phyloP scores from a whole-genome alignment of 1,284 basidiomycete species.

The Ganoderma sinense region DNA sequence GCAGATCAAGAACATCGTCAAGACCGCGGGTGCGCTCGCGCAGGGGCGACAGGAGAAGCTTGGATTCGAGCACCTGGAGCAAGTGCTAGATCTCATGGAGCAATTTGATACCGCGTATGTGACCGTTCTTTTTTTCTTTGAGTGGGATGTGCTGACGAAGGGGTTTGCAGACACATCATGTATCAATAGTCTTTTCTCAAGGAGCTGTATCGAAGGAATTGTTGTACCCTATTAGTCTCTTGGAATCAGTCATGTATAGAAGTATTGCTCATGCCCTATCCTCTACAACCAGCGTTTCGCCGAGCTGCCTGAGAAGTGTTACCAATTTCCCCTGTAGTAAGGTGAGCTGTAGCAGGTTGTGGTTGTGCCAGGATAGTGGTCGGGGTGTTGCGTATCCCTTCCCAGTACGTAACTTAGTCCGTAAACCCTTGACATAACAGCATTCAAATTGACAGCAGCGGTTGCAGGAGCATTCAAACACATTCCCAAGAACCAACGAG shows the following conservation, averaged over 20 bases:
- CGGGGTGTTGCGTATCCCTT: neutral
- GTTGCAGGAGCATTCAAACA: neutral
- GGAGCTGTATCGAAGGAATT: slow-evolving; percentile 1
- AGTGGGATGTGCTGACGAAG: neutral
- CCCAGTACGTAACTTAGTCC: slow-evolving; percentile 16
- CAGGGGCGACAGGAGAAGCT: slow-evolving; percentile 54
- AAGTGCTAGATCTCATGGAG: slow-evolving; percentile 67
- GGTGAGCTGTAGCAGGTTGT: neutral
- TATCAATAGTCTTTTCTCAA: slow-evolving; percentile 28
- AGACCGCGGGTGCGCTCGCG: slow-evolving; percentile 67
- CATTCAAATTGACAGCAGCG: neutral
- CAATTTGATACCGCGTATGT: slow-evolving; percentile 62
- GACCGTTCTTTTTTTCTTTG: neutral
- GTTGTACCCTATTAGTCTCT: slow-evolving; percentile 6
- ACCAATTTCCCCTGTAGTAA: neutral
- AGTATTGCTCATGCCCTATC: neutral
- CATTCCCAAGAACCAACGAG: neutral
- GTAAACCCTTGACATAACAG: neutral
- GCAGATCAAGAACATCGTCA: slow-evolving; percentile 71
- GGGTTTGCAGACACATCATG: slow-evolving; percentile 32
- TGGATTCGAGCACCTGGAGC: slow-evolving; percentile 54
- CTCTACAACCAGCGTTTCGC: neutral
- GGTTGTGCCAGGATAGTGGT: neutral
- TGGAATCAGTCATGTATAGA: slow-evolving; percentile 7
- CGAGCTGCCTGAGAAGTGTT: neutral